Base-by-base conservation (phyloP, 257 asterid genomes). In the Solanum pinnatisectum region DNA sequence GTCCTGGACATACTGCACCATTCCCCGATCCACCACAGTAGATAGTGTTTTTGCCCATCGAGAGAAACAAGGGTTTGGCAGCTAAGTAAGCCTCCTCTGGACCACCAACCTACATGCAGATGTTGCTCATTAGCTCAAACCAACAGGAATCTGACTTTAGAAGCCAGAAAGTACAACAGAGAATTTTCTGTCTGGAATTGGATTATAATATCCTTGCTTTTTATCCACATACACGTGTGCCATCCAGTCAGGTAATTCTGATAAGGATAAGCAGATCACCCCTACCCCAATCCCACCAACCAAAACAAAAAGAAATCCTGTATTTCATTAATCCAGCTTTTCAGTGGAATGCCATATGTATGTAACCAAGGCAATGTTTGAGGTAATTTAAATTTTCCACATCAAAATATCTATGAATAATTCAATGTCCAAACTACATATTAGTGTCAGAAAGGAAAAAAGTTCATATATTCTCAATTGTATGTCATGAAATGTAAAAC, bases 1-100 rank as follows among this genome's bases (percentile, higher is more conserved):
- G 30, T 82, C 16, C 44, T 18, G 86, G 89, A 88, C 95, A 27
- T 94, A 97, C 99, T 89, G 98, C 92, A 87, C 99, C 99, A 89
- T 93, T 97, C 90, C 99, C 99, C n/a, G 98, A 90, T 90, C 98
- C 98, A 90, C 99, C 99, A 90, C 99, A 97, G 88, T 97, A 91
- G 86, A 95, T 91, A 84, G 97, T 85, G 92, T 94, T 94, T 90
- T 94, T 94, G 33, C 99, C 99, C 99, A 97, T 97, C 16, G 98
- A 90, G 83, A 91, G 98, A 86, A 97, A 92, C 93, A 97, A 92
- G 79, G 96, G 95, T 84, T 93, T 92, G 63, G 98, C 98, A 83
- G 94, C 92, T 70, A 30, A 44, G 90, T 88, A 97, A 84, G 96
- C 98, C 88, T 94, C 96, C 91, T 96, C 98, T 7, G 93, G 84